A percentile compares a stretch with the other conserved stretches of the same genome.
Conservation (phyloP, 2,329 filamentous ascomycete species). For the Nannizziopsis arthrosporioides region DNA sequence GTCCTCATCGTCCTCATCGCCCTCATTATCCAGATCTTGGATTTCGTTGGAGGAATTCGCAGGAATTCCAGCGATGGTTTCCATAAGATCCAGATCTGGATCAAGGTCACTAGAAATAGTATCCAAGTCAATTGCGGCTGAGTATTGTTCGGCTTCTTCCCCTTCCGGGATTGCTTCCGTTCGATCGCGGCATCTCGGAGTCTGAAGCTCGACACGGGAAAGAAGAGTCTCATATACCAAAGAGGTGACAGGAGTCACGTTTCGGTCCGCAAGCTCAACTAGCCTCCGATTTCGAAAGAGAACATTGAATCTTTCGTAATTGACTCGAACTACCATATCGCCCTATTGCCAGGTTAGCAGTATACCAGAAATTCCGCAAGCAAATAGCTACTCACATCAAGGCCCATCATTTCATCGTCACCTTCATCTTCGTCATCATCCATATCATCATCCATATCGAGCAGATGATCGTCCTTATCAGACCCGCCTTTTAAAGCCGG, state of each 20-base stretch:
- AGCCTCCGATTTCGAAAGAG: slow-evolving; percentile 70
- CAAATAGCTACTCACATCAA: slow-evolving; percentile 26
- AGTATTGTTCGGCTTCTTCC: slow-evolving; percentile 32
- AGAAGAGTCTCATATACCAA: slow-evolving; percentile 68
- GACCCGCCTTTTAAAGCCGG: slow-evolving; percentile 16
- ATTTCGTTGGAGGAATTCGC: slow-evolving; percentile 26
- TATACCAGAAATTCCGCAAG: neutral
- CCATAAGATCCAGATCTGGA: slow-evolving; percentile 28
- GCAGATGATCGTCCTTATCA: slow-evolving; percentile 24
- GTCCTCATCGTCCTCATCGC: slow-evolving; percentile 30
- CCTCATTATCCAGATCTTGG: slow-evolving; percentile 44
- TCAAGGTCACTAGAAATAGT: slow-evolving; percentile 29
- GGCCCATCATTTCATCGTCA: slow-evolving; percentile 24
- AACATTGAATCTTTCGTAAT: slow-evolving; percentile 73
- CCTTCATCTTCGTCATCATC: neutral
- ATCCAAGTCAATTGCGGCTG: slow-evolving; percentile 26
- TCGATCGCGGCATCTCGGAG: slow-evolving; percentile 50
- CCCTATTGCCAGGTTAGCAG: slow-evolving; percentile 39
- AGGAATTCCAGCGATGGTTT: slow-evolving; percentile 26
- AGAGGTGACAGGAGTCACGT: slow-evolving; percentile 61
- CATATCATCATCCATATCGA: slow-evolving; percentile 26
- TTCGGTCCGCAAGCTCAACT: slow-evolving; percentile 57
- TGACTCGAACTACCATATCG: slow-evolving; percentile 63
- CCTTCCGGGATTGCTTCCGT: slow-evolving; percentile 30
- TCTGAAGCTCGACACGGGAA: slow-evolving; percentile 55